Evolutionary conservation across 352 stramenopile genomes (phyloP).

Genomic region (Pythium pyrilobum): DNA sequence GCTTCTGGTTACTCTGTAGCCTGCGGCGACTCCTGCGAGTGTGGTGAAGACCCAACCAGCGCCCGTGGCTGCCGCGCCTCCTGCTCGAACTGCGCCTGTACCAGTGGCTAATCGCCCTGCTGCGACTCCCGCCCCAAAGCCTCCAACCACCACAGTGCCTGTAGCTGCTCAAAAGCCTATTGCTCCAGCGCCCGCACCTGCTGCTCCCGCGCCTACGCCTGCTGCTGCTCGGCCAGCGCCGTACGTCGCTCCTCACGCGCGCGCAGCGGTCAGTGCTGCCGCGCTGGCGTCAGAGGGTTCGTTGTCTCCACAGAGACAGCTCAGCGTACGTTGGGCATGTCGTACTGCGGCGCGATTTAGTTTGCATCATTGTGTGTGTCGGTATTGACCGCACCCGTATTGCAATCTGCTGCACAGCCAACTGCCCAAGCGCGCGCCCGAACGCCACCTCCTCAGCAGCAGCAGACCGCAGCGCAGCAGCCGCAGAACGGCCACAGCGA

Average conservation of each 20-base stretch:
- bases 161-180: background rate
- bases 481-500: conserved; percentile 11
- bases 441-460: background rate
- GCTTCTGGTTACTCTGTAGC: too few species aligned
- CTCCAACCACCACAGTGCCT: background rate
- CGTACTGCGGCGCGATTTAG: too few species aligned
- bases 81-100: background rate
- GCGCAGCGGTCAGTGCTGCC: background rate
- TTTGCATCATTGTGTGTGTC: too few species aligned
- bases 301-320: background rate
- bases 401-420: too few species aligned
- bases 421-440: background rate
- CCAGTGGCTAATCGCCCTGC: background rate
- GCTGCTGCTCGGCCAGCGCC: background rate
- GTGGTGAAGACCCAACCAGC: too few species aligned
- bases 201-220: too few species aligned
- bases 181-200: background rate
- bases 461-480: background rate
- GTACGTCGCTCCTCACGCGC: conserved; percentile 6
- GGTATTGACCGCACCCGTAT: too few species aligned
- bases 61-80: too few species aligned
- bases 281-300: background rate
- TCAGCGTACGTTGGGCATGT: background rate
- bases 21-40: too few species aligned
- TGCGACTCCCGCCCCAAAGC: background rate